Percentiles rank a stretch among this genome's conserved stretches.
These are phyloP conservation scores for Aspergillus homomorphus DNA, from an alignment of 495 filamentous ascomycete species.

Conservation along the genomic window DNA sequence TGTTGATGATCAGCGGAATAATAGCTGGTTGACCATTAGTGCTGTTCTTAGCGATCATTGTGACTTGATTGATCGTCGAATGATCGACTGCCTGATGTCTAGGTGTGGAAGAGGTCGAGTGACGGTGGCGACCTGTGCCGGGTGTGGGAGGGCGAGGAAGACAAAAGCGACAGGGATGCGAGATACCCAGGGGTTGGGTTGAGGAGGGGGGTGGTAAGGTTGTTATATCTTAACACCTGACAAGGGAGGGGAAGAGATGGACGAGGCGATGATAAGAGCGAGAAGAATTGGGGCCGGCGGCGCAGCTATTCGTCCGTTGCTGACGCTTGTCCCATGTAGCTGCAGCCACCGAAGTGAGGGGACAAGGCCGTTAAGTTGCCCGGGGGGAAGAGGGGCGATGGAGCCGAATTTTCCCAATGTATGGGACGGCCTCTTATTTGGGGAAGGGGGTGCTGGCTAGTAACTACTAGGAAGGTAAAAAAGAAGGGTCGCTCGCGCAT, in stretches of 20 bases:
- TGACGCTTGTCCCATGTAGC: constrained; percentile 3
- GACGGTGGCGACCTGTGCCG: not conserved
- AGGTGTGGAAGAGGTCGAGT: not conserved
- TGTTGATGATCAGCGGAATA: constrained; percentile 72
- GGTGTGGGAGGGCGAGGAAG: not conserved
- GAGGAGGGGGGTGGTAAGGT: not conserved
- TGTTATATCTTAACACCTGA: not conserved
- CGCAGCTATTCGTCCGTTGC: not conserved
- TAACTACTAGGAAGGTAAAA: not conserved
- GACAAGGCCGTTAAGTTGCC: constrained; percentile 10
- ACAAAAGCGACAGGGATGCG: not conserved
- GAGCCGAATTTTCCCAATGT: constrained; percentile 12
- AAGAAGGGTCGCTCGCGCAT: not conserved
- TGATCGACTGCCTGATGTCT: not conserved
- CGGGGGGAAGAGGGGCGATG: constrained; percentile 4
- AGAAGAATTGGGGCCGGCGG: not conserved
- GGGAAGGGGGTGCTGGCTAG: too few relatives aligned
- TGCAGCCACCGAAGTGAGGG: constrained; percentile 19
- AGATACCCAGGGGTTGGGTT: not conserved
- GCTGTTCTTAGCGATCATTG: constrained; percentile 7
- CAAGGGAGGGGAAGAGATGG: not conserved
- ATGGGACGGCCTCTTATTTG: not conserved
- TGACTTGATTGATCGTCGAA: not conserved
- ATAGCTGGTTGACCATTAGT: constrained; percentile 21
- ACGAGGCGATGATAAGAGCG: not conserved